These are phyloP conservation scores for Saccharata proteae DNA, from an alignment of 2,329 filamentous ascomycete genomes.

Conservation along the genomic window DNA sequence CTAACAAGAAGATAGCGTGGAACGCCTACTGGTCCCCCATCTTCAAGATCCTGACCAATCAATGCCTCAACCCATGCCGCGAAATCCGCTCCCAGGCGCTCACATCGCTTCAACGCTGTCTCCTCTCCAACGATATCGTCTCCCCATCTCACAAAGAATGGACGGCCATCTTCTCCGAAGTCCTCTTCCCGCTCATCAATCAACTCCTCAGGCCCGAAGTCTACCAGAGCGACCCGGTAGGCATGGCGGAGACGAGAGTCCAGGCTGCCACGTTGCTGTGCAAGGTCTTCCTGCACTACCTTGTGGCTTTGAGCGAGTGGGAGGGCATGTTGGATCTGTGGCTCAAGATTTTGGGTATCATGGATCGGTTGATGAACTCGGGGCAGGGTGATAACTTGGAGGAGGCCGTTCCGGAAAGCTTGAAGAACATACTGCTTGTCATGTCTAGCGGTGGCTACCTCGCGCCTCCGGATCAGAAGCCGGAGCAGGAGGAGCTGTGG, in stretches of 20 bases:
- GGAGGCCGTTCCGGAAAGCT: conserved; percentile 85
- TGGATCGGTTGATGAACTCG: conserved; percentile 93
- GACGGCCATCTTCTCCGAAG: conserved; percentile 89
- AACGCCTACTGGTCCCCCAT: conserved; percentile 96
- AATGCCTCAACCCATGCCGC: conserved; percentile 89
- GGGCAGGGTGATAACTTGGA: conserved; percentile 84
- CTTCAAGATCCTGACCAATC: conserved; percentile 73
- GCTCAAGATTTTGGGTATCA: conserved; percentile 82
- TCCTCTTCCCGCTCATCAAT: conserved; percentile 82
- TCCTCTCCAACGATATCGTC: conserved; percentile 74
- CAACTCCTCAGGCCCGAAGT: conserved; percentile 87
- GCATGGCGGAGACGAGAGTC: conserved; percentile 92
- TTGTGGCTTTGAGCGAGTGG: conserved; percentile 73
- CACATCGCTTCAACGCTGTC: conserved; percentile 68
- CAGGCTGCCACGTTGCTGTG: conserved; percentile 83
- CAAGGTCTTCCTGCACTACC: conserved; percentile 91
- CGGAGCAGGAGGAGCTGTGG: conserved; percentile 44
- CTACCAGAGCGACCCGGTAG: conserved; percentile 77
- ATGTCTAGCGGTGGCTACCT: conserved; percentile 86
- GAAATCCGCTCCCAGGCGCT: conserved; percentile 87
- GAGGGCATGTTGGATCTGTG: conserved; percentile 85
- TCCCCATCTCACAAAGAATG: conserved; percentile 80
- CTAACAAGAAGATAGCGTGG: conserved; percentile 53
- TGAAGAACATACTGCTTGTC: conserved; percentile 93
- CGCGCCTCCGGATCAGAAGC: conserved; percentile 49